Conservation (phyloP, 139 green algal genomes). For the Pleodorina starrii region DNA sequence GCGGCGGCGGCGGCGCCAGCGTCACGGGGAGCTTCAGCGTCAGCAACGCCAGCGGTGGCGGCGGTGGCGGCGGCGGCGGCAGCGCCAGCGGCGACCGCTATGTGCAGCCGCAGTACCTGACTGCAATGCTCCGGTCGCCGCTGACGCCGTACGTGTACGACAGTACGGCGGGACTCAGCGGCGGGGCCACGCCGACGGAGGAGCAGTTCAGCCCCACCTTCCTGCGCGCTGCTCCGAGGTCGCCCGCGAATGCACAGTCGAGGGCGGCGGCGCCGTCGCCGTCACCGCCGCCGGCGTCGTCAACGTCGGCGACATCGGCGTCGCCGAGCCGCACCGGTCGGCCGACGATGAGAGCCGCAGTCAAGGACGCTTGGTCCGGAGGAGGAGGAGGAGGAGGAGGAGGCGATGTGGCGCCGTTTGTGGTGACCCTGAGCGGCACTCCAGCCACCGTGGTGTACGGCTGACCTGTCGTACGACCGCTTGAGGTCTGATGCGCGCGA, state of each 20-base stretch:
- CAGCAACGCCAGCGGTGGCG: not conserved
- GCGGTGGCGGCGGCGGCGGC: too few species aligned
- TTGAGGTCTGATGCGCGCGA: too few species aligned
- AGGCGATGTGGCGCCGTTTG: not conserved
- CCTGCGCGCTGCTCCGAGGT: too few species aligned
- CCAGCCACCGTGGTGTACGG: conserved; percentile 5
- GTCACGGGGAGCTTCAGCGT: not conserved
- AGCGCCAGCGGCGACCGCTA: conserved; percentile 1
- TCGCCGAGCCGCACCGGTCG: not conserved
- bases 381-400: too few species aligned
- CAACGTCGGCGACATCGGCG: too few species aligned
- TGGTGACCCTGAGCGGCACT: not conserved
- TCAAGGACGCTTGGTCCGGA: not conserved
- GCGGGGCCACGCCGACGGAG: not conserved
- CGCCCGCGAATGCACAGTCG: too few species aligned
- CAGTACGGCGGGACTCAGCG: not conserved
- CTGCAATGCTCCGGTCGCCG: not conserved
- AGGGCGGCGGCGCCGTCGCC: not conserved
- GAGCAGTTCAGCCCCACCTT: not conserved
- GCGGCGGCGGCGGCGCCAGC: not conserved
- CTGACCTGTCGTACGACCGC: not conserved
- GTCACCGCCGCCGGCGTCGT: not conserved
- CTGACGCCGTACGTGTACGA: not conserved
- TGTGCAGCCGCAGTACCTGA: not conserved
- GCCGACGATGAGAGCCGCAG: not conserved